A percentile compares a stretch with the other conserved stretches of the same genome.
Conservation (phyloP, 2,329 filamentous ascomycete genomes). For the Fusarium xyrophilum region DNA sequence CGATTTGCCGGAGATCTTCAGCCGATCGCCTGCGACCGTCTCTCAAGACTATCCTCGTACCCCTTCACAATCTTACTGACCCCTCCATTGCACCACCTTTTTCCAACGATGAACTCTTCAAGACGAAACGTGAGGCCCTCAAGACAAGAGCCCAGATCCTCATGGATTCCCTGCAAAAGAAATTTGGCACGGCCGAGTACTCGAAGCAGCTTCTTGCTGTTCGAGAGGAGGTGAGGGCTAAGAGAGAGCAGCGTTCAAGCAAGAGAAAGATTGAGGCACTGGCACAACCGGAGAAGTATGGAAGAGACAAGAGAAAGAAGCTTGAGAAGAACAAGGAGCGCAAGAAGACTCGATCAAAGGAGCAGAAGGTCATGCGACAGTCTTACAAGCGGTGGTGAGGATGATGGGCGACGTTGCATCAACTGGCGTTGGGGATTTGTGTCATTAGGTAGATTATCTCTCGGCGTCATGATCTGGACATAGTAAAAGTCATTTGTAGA, state of each 20-base stretch:
- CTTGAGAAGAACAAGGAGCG: slow-evolving; percentile 83
- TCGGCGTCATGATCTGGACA: slow-evolving; percentile 28
- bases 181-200: slow-evolving; percentile 81
- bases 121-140: slow-evolving; percentile 71
- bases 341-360: slow-evolving; percentile 77
- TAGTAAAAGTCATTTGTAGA: slow-evolving; percentile 21
- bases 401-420: slow-evolving; percentile 28
- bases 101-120: slow-evolving; percentile 74
- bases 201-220: slow-evolving; percentile 76
- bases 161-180: slow-evolving; percentile 83
- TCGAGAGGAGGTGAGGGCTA: slow-evolving; percentile 72
- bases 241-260: slow-evolving; percentile 74
- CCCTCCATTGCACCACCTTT: slow-evolving; percentile 74
- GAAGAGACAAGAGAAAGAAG: slow-evolving; percentile 80
- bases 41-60: slow-evolving; percentile 65
- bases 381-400: slow-evolving; percentile 64
- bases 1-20: slow-evolving; percentile 69
- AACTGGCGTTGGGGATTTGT: slow-evolving; percentile 40
- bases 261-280: slow-evolving; percentile 94
- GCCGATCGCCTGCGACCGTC: slow-evolving; percentile 64
- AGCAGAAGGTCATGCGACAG: slow-evolving; percentile 74
- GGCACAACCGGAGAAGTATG: slow-evolving; percentile 78
- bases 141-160: slow-evolving; percentile 76
- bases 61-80: slow-evolving; percentile 84
- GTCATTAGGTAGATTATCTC: slow-evolving; percentile 19